phyloP scores from a whole-genome alignment of 805 yeast species.

The Metschnikowia bowlesiae region DNA sequence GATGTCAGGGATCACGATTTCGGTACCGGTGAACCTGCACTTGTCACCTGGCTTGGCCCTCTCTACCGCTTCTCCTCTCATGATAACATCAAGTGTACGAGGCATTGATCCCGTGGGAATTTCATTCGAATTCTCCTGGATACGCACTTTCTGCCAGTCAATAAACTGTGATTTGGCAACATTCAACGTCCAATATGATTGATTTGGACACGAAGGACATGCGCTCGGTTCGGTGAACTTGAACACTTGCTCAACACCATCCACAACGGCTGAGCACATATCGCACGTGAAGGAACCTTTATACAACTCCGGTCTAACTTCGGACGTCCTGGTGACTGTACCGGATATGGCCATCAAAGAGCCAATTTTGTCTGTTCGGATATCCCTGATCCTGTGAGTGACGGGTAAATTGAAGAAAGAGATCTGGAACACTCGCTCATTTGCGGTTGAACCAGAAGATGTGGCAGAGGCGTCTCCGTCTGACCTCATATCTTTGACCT shows the following conservation, averaged over 20 bases:
- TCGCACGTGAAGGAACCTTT: conserved; percentile 87
- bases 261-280: conserved; percentile 76
- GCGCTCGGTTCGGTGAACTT: conserved; percentile 91
- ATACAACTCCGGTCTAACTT: conserved; percentile 91
- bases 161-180: conserved; percentile 80
- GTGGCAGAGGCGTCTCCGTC: conserved; percentile 32
- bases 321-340: conserved; percentile 93
- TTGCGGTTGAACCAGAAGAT: conserved; percentile 43
- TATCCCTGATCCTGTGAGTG: conserved; percentile 79
- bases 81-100: conserved; percentile 84
- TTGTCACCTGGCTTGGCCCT: conserved; percentile 97
- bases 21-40: conserved; percentile 89
- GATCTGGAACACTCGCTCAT: conserved; percentile 80
- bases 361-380: conserved; percentile 86
- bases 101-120: conserved; percentile 99
- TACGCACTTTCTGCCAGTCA: conserved; percentile 95
- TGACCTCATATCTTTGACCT: conserved; percentile 31
- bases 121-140: conserved; percentile 94
- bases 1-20: conserved; percentile 91
- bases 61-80: conserved; percentile 93
- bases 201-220: conserved; percentile 87
- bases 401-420: conserved; percentile 84
- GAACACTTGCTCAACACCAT: conserved; percentile 89
- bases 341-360: conserved; percentile 81
- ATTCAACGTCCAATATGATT: conserved; percentile 78